These are phyloP conservation scores for Penicillium sp. DNA, from an alignment of 2,329 filamentous ascomycete genomes.

Conservation along the genomic window DNA sequence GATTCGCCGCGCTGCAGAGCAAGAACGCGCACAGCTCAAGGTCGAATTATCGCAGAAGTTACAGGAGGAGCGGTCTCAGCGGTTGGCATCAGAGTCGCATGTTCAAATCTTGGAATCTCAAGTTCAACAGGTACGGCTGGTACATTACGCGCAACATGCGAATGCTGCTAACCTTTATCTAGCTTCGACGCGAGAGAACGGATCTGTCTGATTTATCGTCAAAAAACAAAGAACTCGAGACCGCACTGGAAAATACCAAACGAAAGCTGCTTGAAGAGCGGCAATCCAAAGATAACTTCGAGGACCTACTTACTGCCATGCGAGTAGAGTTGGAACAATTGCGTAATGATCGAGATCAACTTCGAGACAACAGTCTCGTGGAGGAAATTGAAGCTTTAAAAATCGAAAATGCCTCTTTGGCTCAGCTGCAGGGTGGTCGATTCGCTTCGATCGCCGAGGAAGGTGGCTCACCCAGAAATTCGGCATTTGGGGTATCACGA, in stretches of 20 bases:
- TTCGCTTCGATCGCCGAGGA: constrained; percentile 58
- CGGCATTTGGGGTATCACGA: constrained; percentile 48
- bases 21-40: constrained; percentile 79
- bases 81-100: constrained; percentile 71
- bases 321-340: constrained; percentile 72
- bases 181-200: constrained; percentile 47
- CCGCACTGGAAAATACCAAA: constrained; percentile 69
- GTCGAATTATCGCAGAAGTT: constrained; percentile 76
- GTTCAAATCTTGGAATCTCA: constrained; percentile 73
- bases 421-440: constrained; percentile 42
- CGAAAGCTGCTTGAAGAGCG: constrained; percentile 76
- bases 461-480: constrained; percentile 38
- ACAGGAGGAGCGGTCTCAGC: constrained; percentile 70
- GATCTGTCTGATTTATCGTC: constrained; percentile 41
- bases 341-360: constrained; percentile 71
- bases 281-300: constrained; percentile 81
- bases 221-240: constrained; percentile 69
- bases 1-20: constrained; percentile 72
- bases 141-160: background rate
- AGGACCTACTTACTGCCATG: constrained; percentile 78
- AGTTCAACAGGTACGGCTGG: constrained; percentile 52
- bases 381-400: constrained; percentile 69
- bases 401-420: constrained; percentile 38
- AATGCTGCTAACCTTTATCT: constrained; percentile 2
- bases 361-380: constrained; percentile 71